Base-by-base conservation (phyloP, 2,329 filamentous ascomycete species). In the Teratosphaeriaceae sp. region DNA sequence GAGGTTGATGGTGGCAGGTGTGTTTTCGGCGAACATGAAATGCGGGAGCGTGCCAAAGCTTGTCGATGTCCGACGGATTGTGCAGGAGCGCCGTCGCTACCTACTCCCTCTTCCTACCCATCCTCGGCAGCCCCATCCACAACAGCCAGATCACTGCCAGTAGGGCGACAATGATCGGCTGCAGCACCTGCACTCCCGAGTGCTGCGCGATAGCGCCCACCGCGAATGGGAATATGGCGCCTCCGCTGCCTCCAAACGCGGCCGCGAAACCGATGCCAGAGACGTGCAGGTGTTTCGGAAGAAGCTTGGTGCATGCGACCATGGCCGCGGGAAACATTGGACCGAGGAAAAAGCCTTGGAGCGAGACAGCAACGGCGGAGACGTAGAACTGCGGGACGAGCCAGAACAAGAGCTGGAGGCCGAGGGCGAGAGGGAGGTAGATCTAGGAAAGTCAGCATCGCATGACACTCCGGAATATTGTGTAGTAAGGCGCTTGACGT, bases 241-340 rank as follows among this genome's bases (percentile, higher is more conserved):
- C 85, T 0, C 87, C 87, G 2, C 74, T 76, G 0, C 84, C 82
- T 2, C 87, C 87, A 60, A 90, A 80, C 0, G 86, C 85, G 1
- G 84, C 80, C 0, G 83, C 82, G 54, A 94, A 90, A 0, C 87
- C 86, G 48, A 94, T 86, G 0, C 82, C 80, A n/a, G 76, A 79
- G 31, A 92, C 84, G 55, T 94, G 88, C 20, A 88, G 68, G 46
- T 85, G 75, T 29, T 71, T 72, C 0, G 86, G 85, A 1, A 94
- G 69, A 3, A 92, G 69, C 53, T 86, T 88, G 0, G 84, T 87
- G 3, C 80, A 78, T 1, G 79, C 79, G 1, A 89, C 79, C 8
- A 92, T 75, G 0, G 78, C 84, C 1, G 81, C 83, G 0, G 86
- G 85, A 58, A 89, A 92, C 16, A 92, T 64, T 0, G 87, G 86